Percentiles rank a stretch among this genome's conserved stretches.
phyloP scores from a whole-genome alignment of 2,329 filamentous ascomycete species.

The Didymosphaeria variabile region DNA sequence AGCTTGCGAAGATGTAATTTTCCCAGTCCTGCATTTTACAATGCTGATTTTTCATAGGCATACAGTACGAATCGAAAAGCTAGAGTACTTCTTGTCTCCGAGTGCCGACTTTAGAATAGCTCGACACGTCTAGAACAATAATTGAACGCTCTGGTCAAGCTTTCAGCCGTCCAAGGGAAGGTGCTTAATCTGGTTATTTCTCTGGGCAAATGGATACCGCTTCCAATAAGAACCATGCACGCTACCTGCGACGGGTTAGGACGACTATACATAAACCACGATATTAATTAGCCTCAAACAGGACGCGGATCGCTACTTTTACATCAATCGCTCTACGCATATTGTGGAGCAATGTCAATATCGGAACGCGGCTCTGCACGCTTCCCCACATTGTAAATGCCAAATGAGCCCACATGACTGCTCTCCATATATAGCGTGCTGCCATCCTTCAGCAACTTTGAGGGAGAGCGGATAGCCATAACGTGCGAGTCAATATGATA shows the following conservation, averaged over 20 bases:
- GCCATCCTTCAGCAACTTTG: background rate
- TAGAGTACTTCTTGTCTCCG: background rate
- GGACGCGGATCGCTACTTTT: background rate
- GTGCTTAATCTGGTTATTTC: slow-evolving; percentile 12
- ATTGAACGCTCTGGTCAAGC: background rate
- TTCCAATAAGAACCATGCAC: background rate
- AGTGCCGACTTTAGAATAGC: background rate
- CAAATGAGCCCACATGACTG: background rate
- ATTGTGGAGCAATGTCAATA: slow-evolving; percentile 8
- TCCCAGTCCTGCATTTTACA: too few species aligned
- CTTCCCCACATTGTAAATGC: slow-evolving; percentile 3
- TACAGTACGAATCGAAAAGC: too few species aligned
- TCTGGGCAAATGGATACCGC: slow-evolving; percentile 6
- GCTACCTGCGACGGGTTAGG: slow-evolving; percentile 4
- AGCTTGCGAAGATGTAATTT: too few species aligned
- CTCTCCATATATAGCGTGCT: slow-evolving; percentile 1
- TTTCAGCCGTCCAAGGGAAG: slow-evolving; percentile 8
- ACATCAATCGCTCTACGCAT: background rate
- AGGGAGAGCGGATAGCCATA: background rate
- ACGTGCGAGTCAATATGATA: slow-evolving; percentile 11
- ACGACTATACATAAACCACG: background rate
- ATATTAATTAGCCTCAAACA: slow-evolving; percentile 11
- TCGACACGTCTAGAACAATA: background rate
- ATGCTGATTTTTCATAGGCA: too few species aligned
- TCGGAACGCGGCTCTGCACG: slow-evolving; percentile 6